phyloP scores from a whole-genome alignment of 1,284 basidiomycete species.

The Lentinus polychrous region DNA sequence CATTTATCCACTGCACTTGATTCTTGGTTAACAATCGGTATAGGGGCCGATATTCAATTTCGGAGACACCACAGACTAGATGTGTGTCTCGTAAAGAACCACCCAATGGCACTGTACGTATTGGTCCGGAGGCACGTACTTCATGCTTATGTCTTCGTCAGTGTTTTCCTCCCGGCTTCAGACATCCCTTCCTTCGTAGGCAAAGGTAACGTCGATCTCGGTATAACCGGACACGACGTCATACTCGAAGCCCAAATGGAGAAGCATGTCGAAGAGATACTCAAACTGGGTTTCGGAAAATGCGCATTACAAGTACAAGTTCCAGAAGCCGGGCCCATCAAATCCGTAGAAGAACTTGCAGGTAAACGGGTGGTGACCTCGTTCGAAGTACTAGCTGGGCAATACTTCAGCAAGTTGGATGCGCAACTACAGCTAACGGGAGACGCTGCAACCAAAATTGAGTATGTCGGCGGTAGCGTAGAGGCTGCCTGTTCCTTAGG shows the following conservation, averaged over 20 bases:
- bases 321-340: constrained; percentile 70
- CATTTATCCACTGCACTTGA: neutral
- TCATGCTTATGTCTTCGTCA: constrained; percentile 26
- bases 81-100: constrained; percentile 89
- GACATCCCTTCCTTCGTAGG: constrained; percentile 99
- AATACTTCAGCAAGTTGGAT: constrained; percentile 80
- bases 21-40: constrained; percentile 2
- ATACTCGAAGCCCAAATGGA: constrained; percentile 87
- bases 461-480: constrained; percentile 96
- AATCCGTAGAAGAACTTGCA: constrained; percentile 73
- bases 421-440: constrained; percentile 41
- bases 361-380: constrained; percentile 93
- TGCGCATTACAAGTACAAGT: constrained; percentile 95
- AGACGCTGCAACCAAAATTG: constrained; percentile 69
- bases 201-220: constrained; percentile 91
- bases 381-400: constrained; percentile 81
- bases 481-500: constrained; percentile 97
- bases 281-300: constrained; percentile 90
- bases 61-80: constrained; percentile 85
- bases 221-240: constrained; percentile 96
- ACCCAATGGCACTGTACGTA: constrained; percentile 84
- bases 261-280: constrained; percentile 70
- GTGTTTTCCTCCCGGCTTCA: constrained; percentile 93
- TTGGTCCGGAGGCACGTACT: neutral
- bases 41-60: constrained; percentile 96